A percentile compares a stretch with the other conserved stretches of the same genome.
Evolutionary conservation across 2,329 filamentous ascomycete genomes (phyloP).

Genomic region (Colletotrichum sp.): DNA sequence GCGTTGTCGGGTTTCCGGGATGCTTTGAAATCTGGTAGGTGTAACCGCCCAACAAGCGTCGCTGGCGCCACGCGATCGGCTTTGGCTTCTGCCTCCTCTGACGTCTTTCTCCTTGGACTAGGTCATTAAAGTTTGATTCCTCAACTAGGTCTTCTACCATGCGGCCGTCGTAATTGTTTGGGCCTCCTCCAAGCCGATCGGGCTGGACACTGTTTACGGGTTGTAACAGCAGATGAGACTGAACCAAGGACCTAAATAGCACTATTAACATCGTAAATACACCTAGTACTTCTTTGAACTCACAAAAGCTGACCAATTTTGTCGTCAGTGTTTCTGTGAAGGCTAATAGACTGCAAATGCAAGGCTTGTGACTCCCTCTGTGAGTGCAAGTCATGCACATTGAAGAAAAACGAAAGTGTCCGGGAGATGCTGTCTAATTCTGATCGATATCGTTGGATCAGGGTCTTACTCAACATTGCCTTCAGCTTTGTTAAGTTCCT

Average conservation of each 20-base stretch:
- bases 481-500: not conserved
- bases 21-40: not conserved
- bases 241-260: not conserved
- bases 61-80: not conserved
- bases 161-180: accelerated
- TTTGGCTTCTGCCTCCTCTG: not conserved
- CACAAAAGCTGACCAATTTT: not conserved
- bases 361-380: not conserved
- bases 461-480: not conserved
- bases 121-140: too few relatives aligned
- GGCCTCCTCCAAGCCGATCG: accelerated
- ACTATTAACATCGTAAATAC: accelerated
- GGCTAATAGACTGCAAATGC: not conserved
- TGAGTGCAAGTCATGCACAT: not conserved
- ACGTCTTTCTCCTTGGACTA: not conserved
- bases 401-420: not conserved
- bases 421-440: not conserved
- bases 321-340: not conserved
- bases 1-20: accelerated
- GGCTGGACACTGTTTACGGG: not conserved
- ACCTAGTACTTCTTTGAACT: accelerated
- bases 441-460: accelerated
- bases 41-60: accelerated
- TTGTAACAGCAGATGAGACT: not conserved
- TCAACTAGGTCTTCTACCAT: not conserved